phyloP scores from a whole-genome alignment of 257 asterid genomes.

The Mitragyna speciosa region DNA sequence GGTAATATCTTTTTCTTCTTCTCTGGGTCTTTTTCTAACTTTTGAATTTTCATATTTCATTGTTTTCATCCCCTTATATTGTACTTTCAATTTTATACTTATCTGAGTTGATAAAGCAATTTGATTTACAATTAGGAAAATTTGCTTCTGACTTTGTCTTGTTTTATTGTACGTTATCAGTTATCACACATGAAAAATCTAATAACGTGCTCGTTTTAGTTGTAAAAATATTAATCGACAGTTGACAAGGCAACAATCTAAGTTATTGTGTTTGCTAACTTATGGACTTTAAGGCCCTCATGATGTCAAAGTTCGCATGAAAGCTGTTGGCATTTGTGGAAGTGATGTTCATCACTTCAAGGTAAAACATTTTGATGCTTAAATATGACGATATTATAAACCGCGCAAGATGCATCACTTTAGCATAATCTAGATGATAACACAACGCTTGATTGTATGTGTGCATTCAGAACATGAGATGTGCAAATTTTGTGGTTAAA shows the following conservation, averaged over 20 bases:
- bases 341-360: conserved; percentile 94
- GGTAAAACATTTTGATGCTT: conserved; percentile 33
- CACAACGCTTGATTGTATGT: not conserved
- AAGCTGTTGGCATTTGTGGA: conserved; percentile 98
- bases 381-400: too few relatives aligned
- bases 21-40: not conserved
- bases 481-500: conserved; percentile 75
- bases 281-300: conserved; percentile 55
- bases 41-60: too few relatives aligned
- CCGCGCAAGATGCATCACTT: not conserved
- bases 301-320: conserved; percentile 85
- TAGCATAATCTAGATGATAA: not conserved
- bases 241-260: not conserved
- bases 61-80: not conserved
- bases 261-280: too few relatives aligned
- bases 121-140: too few relatives aligned
- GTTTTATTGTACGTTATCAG: too few relatives aligned
- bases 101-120: not conserved
- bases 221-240: not conserved
- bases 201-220: too few relatives aligned
- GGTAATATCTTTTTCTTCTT: conserved; percentile 33
- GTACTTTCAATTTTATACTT: not conserved
- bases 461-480: conserved; percentile 55
- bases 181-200: too few relatives aligned
- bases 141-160: too few relatives aligned